These are phyloP conservation scores for Abrus pulchellus DNA, from an alignment of 306 rosid species.

Conservation along the genomic window DNA sequence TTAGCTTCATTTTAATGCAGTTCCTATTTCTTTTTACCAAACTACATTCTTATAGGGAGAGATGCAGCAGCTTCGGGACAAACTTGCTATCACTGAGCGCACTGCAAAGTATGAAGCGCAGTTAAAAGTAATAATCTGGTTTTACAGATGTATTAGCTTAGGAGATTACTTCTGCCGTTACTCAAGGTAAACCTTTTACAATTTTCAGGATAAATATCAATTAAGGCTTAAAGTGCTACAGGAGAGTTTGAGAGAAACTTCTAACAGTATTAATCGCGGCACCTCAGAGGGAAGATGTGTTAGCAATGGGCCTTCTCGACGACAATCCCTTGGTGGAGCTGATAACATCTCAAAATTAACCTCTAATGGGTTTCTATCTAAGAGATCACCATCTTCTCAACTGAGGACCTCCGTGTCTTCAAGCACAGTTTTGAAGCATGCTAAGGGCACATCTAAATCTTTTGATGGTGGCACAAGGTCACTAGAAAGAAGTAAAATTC, in stretches of 20 bases:
- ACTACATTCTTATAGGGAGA: conserved; percentile 76
- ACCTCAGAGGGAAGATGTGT: conserved; percentile 80
- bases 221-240: conserved; percentile 94
- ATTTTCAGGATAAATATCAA: conserved; percentile 86
- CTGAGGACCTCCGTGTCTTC: conserved; percentile 80
- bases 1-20: conserved; percentile 20
- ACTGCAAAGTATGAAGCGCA: conserved; percentile 93
- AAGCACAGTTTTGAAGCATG: conserved; percentile 88
- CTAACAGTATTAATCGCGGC: conserved; percentile 74
- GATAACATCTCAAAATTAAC: conserved; percentile 80
- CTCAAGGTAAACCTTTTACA: conserved; percentile 51
- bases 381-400: conserved; percentile 80
- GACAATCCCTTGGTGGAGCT: conserved; percentile 97
- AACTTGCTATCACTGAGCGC: conserved; percentile 87
- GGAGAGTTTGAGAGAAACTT: conserved; percentile 90
- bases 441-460: conserved; percentile 97
- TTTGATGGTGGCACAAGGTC: conserved; percentile 98
- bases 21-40: conserved; percentile 38
- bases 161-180: conserved; percentile 52
- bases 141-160: conserved; percentile 54
- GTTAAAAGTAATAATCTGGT: conserved; percentile 84
- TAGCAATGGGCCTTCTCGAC: conserved; percentile 94
- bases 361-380: conserved; percentile 85
- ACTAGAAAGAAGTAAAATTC: conserved; percentile 89
- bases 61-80: conserved; percentile 98